phyloP scores from a whole-genome alignment of 495 filamentous ascomycete genomes.

The Trypethelium eluteriae region DNA sequence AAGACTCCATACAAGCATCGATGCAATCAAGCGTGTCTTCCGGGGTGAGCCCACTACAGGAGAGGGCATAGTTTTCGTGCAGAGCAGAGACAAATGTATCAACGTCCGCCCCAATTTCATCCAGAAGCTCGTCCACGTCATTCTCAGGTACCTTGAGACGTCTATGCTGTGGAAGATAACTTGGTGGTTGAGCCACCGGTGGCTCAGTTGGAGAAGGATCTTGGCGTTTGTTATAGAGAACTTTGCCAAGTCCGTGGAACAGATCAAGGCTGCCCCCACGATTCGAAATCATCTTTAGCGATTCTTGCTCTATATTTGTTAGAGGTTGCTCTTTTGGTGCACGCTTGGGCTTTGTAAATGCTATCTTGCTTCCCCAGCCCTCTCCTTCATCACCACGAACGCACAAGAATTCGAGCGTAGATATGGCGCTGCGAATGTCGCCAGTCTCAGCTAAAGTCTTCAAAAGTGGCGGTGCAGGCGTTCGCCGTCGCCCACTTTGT shows the following conservation, averaged over 20 bases:
- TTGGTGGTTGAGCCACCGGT: constrained; percentile 45
- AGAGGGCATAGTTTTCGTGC: constrained; percentile 88
- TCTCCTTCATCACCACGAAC: constrained; percentile 59
- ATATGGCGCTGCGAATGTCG: constrained; percentile 85
- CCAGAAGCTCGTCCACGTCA: constrained; percentile 63
- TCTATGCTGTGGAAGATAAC: constrained; percentile 52
- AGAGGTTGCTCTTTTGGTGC: constrained; percentile 47
- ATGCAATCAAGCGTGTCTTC: constrained; percentile 61
- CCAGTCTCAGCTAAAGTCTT: constrained; percentile 72
- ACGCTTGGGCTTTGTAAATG: constrained; percentile 55
- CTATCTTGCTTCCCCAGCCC: constrained; percentile 60
- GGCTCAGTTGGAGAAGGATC: constrained; percentile 24
- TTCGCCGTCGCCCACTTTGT: constrained; percentile 56
- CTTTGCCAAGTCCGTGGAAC: constrained; percentile 93
- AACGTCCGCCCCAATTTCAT: constrained; percentile 83
- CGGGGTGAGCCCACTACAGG: constrained; percentile 58
- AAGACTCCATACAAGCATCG: constrained; percentile 64
- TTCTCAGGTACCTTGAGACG: constrained; percentile 64
- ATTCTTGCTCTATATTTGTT: constrained; percentile 65
- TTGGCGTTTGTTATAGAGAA: constrained; percentile 86
- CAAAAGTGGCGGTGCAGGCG: constrained; percentile 63
- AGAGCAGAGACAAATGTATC: constrained; percentile 84
- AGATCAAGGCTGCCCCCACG: constrained; percentile 81
- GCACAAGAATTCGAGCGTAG: constrained; percentile 83
- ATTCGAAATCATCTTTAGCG: constrained; percentile 66